A percentile compares a stretch with the other conserved stretches of the same genome.
These are phyloP conservation scores for Cladophialophora psammophila DNA, from an alignment of 2,329 filamentous ascomycete species.

Conservation along the genomic window DNA sequence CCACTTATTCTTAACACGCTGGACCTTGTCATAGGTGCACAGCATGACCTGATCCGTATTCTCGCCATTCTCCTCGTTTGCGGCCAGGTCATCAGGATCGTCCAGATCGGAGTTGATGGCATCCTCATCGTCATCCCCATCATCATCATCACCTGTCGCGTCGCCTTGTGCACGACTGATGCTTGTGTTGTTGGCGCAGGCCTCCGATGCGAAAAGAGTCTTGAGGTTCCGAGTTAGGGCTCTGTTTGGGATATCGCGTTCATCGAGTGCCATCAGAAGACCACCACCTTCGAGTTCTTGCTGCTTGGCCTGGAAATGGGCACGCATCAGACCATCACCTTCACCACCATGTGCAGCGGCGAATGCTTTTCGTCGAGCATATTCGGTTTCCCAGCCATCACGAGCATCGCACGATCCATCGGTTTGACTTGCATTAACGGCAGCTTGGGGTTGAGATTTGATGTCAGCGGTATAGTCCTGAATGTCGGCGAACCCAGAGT, in stretches of 20 bases:
- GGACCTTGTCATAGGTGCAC: conserved; percentile 99
- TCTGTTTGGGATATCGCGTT: conserved; percentile 47
- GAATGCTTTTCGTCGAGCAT: conserved; percentile 52
- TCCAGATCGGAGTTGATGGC: conserved; percentile 99
- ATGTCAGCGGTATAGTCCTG: conserved; percentile 30
- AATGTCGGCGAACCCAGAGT: conserved; percentile 21
- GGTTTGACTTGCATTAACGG: conserved; percentile 66
- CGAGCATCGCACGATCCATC: conserved; percentile 74
- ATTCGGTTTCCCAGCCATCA: conserved; percentile 61
- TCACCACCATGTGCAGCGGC: conserved; percentile 47
- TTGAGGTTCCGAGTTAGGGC: conserved; percentile 49
- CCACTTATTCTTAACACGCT: conserved; percentile 99
- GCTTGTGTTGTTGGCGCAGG: conserved; percentile 26
- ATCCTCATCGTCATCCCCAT: conserved; percentile 79
- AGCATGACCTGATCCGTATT: conserved; percentile 89
- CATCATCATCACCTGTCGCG: conserved; percentile 57
- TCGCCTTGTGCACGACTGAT: conserved; percentile 61
- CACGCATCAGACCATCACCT: conserved; percentile 51
- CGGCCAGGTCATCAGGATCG: conserved; percentile 87
- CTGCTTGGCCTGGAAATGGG: conserved; percentile 52
- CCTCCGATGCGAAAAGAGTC: conserved; percentile 27
- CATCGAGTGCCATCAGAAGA: conserved; percentile 52
- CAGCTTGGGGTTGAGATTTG: conserved; percentile 43
- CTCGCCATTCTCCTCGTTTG: conserved; percentile 88
- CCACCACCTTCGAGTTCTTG: conserved; percentile 55